A percentile compares a stretch with the other conserved stretches of the same genome.
Evolutionary conservation across 2,329 filamentous ascomycete species (phyloP).

Genomic region (Thielaviopsis punctulata): DNA sequence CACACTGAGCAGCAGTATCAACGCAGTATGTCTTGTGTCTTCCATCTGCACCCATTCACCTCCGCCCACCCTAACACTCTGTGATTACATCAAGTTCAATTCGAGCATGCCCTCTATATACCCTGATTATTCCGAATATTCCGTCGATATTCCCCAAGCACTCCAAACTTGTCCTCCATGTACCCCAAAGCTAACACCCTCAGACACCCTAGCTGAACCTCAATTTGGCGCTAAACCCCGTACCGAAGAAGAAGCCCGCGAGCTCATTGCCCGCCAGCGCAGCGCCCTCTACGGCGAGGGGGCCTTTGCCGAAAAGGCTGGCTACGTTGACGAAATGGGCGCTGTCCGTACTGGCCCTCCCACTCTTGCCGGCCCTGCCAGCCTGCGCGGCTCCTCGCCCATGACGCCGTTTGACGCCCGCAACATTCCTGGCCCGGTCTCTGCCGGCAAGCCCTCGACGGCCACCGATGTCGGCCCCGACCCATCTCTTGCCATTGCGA

Average conservation of each 20-base stretch:
- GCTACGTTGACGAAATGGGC: constrained; percentile 51
- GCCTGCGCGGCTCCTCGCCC: constrained; percentile 61
- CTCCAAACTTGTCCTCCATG: not conserved
- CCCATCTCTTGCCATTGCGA: constrained; percentile 14
- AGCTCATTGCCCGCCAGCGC: constrained; percentile 89
- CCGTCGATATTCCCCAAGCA: not conserved
- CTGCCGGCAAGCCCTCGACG: constrained; percentile 15
- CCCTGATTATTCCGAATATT: no score
- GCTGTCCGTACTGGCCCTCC: constrained; percentile 48
- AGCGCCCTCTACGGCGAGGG: constrained; percentile 79
- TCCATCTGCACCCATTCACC: no score
- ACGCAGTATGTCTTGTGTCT: constrained; percentile 56
- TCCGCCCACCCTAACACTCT: no score
- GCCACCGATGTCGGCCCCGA: constrained; percentile 21
- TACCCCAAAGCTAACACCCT: not conserved
- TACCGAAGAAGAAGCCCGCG: constrained; percentile 91
- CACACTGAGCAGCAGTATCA: constrained; percentile 99
- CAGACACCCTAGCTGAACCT: constrained; percentile 33
- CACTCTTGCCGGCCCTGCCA: constrained; percentile 43
- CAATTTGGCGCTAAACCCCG: constrained; percentile 47
- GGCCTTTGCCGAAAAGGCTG: constrained; percentile 47
- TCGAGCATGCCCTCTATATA: no score
- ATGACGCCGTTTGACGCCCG: constrained; percentile 45
- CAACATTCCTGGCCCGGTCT: constrained; percentile 21
- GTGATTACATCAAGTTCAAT: no score